Base-by-base conservation (phyloP, 2,329 filamentous ascomycete genomes). In the Fusarium clavum region DNA sequence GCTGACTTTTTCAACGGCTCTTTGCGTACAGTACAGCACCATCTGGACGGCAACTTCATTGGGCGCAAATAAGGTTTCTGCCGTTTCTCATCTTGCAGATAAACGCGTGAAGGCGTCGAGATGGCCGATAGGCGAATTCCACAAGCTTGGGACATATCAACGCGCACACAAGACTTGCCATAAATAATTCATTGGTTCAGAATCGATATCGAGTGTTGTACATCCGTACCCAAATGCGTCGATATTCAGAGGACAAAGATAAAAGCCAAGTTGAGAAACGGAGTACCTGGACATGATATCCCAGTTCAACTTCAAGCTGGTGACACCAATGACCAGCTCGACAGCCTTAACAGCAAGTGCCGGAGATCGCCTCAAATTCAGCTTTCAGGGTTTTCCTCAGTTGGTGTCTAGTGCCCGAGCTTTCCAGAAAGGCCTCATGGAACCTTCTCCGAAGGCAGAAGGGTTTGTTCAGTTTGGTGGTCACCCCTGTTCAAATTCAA, bases 351-450 rank as follows among this genome's bases (percentile, higher is more conserved):
- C 53, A 56, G 30, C 27, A 57, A 68, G 32, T 61, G 47, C 53
- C 63, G 44, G 61, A 51, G 51, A 51, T 67, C 69, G 69, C 69
- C 56, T 73, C 57, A 62, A 51, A 30, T 48, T 55, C 67, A 67
- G 62, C 67, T 70, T 52, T 48, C 54, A 70, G 51, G 62, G 40
- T 48, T 64, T 49, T 38, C 30, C 30, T 30, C 38, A 18, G 32
- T 43, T 22, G 6, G 49, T 56, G 8, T 18, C 24, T 61, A 60
- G 67, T 56, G 67, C 45, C 61, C 32, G 25, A 48, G 61, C 45
- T 55, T 58, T 58, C 49, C 59, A 34, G 48, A 51, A 43, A 57
- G 47, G 38, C 46, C 53, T 52, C 49, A n/a, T 38, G 18, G 34
- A 60, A 38, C 45, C 52, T 56, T 55, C 47, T 64, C 38, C 49